These are phyloP conservation scores for bread wheat (Triticum aestivum) DNA, from an alignment of 176 grass and related monocot genomes.

Conservation along the genomic window IWGSC_CS_RefSeq_v2.1 NC_057807.1:538513384-538513883, in stretches of 20 bases:
- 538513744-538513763: neutral
- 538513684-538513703: constrained; percentile 6
- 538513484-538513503: no score
- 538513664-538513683: neutral
- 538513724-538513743: constrained; percentile 18
- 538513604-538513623: neutral
- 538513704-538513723: constrained; percentile 9
- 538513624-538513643: neutral
- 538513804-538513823: constrained; percentile 32
- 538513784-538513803: neutral
- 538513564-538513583: neutral
- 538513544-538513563: neutral
- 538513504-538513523: no score
- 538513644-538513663: constrained; percentile 11
- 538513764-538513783: neutral
- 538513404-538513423: no score
- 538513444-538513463: no score
- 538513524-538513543: no score
- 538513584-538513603: neutral
- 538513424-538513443: no score
- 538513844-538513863: constrained; percentile 18
- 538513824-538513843: constrained; percentile 43
- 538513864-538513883: neutral
- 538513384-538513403: no score
- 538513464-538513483: no score